Conservation (phyloP, 768 basidiomycete species). For the Strobilomyces dryophilus region DNA sequence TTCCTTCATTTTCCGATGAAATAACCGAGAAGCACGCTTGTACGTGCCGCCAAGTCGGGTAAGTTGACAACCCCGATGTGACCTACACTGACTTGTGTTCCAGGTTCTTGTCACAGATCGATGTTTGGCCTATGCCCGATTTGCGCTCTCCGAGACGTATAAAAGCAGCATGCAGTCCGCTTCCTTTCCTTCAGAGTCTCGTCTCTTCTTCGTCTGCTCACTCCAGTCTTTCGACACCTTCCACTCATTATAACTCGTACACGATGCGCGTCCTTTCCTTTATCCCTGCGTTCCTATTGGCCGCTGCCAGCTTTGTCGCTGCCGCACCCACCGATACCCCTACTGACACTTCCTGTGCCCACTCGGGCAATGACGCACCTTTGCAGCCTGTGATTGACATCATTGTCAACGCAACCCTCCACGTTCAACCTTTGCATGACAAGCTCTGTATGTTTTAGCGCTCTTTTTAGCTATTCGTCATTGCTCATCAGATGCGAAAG, state of each 20-base stretch:
- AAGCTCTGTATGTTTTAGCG: conserved; percentile 5
- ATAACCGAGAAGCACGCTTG: neutral
- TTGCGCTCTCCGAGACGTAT: conserved; percentile 5
- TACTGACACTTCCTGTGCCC: conserved; percentile 2
- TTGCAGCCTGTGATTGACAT: conserved; percentile 12
- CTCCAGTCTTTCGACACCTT: conserved; percentile 10
- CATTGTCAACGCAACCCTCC: conserved; percentile 7
- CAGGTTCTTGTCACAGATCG: too few relatives aligned
- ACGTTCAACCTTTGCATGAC: conserved; percentile 1
- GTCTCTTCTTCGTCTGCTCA: neutral
- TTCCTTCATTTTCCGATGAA: neutral
- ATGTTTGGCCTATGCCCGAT: too few relatives aligned
- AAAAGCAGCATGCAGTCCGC: conserved; percentile 6
- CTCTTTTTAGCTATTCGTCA: rapidly evolving
- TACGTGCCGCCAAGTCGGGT: neutral
- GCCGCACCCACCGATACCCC: conserved; percentile 8
- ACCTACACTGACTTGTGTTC: neutral
- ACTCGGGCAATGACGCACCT: conserved; percentile 3
- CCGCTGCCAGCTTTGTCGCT: conserved; percentile 14
- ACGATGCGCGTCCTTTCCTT: conserved; percentile 26
- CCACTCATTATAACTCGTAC: conserved; percentile 12
- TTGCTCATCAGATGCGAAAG: neutral
- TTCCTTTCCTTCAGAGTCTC: conserved; percentile 1
- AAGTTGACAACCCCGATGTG: neutral
- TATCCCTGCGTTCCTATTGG: conserved; percentile 16